These are phyloP conservation scores for Colletotrichum graminicola DNA, from an alignment of 2,329 filamentous ascomycete genomes.

Conservation along the genomic window DNA sequence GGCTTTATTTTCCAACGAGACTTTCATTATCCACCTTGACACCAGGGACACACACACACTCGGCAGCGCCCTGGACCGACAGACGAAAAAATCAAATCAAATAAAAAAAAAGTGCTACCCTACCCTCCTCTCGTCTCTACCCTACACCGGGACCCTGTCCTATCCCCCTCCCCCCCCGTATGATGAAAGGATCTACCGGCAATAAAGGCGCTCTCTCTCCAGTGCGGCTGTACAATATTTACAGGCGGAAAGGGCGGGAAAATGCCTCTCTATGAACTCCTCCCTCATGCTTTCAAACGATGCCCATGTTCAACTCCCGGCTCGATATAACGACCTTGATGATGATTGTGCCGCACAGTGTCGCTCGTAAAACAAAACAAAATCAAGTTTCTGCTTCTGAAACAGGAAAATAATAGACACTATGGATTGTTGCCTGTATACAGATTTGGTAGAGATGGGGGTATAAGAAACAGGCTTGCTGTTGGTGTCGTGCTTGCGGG, in stretches of 20 bases:
- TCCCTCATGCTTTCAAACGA: neutral
- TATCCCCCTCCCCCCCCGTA: neutral
- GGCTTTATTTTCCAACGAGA: too few species aligned
- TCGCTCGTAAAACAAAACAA: constrained; percentile 9
- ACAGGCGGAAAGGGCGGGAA: constrained; percentile 32
- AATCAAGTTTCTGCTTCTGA: neutral
- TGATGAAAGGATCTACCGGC: constrained; percentile 26
- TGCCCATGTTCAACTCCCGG: constrained; percentile 17
- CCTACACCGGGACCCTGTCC: neutral
- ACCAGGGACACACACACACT: constrained; percentile 3
- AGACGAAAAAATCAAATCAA: too few species aligned
- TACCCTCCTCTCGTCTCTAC: too few species aligned
- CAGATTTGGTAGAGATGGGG: constrained; percentile 15
- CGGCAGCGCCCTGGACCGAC: neutral
- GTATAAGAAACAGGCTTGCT: constrained; percentile 31
- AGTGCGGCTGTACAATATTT: constrained; percentile 11
- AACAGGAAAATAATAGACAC: constrained; percentile 25
- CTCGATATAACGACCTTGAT: neutral
- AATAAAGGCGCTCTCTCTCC: constrained; percentile 5
- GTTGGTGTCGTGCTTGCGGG: constrained; percentile 27
- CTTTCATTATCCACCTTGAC: too few species aligned
- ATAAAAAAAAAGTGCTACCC: constrained; percentile 27
- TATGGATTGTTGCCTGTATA: constrained; percentile 32
- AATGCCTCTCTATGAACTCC: constrained; percentile 3
- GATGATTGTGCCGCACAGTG: neutral